A percentile compares a stretch with the other conserved stretches of the same genome.
These are phyloP conservation scores for Teratosphaeria viscida DNA, from an alignment of 2,329 filamentous ascomycete species.

Conservation along the genomic window DNA sequence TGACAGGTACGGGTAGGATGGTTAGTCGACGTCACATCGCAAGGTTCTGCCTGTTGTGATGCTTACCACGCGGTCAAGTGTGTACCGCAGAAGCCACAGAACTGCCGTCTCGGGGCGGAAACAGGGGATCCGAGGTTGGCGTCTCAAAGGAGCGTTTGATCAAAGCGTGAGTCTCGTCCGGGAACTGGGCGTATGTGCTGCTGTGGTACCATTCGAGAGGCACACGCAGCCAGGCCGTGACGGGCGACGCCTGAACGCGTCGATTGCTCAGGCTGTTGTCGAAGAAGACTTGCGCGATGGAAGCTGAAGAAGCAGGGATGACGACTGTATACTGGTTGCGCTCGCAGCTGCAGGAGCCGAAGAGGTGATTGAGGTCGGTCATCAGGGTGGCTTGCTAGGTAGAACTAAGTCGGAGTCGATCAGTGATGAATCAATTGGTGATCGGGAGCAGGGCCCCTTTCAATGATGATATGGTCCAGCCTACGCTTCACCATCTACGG, in stretches of 20 bases:
- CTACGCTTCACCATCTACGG: neutral
- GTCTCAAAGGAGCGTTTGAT: slow-evolving; percentile 37
- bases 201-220: slow-evolving; percentile 73
- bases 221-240: slow-evolving; percentile 73
- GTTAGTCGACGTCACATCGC: too few species aligned
- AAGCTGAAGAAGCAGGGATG: slow-evolving; percentile 47
- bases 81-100: slow-evolving; percentile 88
- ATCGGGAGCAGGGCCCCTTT: neutral
- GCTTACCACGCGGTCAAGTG: slow-evolving; percentile 60
- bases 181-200: slow-evolving; percentile 62
- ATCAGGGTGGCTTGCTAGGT: neutral
- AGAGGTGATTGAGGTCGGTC: slow-evolving; percentile 34
- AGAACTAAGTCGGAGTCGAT: neutral
- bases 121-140: slow-evolving; percentile 42
- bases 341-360: slow-evolving; percentile 74
- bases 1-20: too few species aligned
- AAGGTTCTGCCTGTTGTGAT: too few species aligned
- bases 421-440: too few species aligned
- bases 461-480: neutral
- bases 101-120: slow-evolving; percentile 56
- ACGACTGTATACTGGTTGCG: slow-evolving; percentile 71
- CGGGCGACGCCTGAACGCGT: slow-evolving; percentile 59
- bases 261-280: slow-evolving; percentile 59
- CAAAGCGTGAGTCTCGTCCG: slow-evolving; percentile 53
- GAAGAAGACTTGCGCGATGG: slow-evolving; percentile 61